These are phyloP conservation scores for Termitomyces eurrhizus DNA, from an alignment of 768 basidiomycete species.

Conservation along the genomic window DNA sequence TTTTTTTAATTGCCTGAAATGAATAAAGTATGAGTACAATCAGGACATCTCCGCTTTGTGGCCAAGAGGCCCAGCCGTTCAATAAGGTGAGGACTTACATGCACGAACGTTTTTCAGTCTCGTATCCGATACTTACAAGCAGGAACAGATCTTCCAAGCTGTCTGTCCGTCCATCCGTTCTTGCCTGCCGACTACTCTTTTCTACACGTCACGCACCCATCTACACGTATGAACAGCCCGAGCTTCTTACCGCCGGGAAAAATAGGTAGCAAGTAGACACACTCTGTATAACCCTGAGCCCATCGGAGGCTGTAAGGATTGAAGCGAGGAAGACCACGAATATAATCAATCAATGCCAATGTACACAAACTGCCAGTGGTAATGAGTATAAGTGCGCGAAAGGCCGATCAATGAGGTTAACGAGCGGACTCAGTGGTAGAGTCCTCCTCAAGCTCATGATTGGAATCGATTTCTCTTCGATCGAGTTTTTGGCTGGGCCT, in stretches of 20 bases:
- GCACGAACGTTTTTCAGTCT: not conserved
- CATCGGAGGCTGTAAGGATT: not conserved
- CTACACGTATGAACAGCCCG: not conserved
- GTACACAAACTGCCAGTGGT: not conserved
- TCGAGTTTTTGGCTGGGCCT: slow-evolving; percentile 39
- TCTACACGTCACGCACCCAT: not conserved
- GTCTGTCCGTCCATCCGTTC: not conserved
- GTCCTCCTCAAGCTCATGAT: slow-evolving; percentile 24
- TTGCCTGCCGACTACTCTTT: not conserved
- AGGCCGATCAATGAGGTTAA: not conserved
- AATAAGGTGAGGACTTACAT: not conserved
- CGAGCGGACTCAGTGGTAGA: not conserved
- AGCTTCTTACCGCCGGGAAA: not conserved
- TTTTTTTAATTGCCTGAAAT: not conserved
- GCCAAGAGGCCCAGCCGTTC: not conserved
- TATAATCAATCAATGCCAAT: slow-evolving; percentile 1
- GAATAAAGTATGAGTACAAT: not conserved
- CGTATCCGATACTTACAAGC: not conserved
- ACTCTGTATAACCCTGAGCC: not conserved
- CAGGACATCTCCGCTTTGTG: not conserved
- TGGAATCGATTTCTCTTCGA: slow-evolving; percentile 62
- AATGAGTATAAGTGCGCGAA: not conserved
- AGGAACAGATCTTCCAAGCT: not conserved
- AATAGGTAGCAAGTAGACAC: not conserved
- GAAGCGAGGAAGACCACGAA: slow-evolving; percentile 1